A percentile compares a stretch with the other conserved stretches of the same genome.
phyloP scores from a whole-genome alignment of 2,329 filamentous ascomycete genomes.

The Dothistroma septosporum region DNA sequence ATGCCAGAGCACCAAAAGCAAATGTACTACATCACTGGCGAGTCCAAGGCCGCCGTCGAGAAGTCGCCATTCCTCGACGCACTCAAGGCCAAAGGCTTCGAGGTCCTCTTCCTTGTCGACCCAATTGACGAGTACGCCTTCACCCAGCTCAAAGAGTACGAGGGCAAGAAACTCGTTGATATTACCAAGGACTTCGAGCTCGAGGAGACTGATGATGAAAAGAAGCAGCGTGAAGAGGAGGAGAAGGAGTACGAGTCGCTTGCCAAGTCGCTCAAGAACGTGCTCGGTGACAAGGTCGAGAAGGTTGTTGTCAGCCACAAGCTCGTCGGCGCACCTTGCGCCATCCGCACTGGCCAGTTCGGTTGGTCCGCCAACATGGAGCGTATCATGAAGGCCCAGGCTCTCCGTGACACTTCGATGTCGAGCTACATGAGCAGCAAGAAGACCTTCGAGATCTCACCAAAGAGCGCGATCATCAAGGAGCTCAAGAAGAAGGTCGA shows the following conservation, averaged over 20 bases:
- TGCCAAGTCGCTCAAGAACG: slow-evolving; percentile 97
- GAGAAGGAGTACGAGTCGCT: slow-evolving; percentile 97
- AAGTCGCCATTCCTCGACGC: slow-evolving; percentile 99
- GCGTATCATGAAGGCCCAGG: slow-evolving; percentile 99
- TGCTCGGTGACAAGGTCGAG: slow-evolving; percentile 98
- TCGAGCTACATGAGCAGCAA: slow-evolving; percentile 99
- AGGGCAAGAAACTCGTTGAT: slow-evolving; percentile 99
- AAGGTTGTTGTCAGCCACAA: slow-evolving; percentile 99
- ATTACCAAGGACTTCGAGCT: slow-evolving; percentile 99
- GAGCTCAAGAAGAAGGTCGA: slow-evolving; percentile 99
- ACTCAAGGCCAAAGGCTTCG: slow-evolving; percentile 98
- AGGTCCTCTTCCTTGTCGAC: slow-evolving; percentile 98
- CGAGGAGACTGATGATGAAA: slow-evolving; percentile 99
- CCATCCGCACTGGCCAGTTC: slow-evolving; percentile 98
- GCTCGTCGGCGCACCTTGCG: slow-evolving; percentile 88
- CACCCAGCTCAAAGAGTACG: slow-evolving; percentile 99
- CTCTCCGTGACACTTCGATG: slow-evolving; percentile 99
- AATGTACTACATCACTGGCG: slow-evolving; percentile 99
- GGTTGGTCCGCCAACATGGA: slow-evolving; percentile 99
- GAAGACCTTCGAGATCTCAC: slow-evolving; percentile 99
- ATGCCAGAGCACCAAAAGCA: slow-evolving; percentile 99
- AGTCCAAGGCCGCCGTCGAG: slow-evolving; percentile 95
- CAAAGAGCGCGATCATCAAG: slow-evolving; percentile 94
- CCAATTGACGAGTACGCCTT: slow-evolving; percentile 99
- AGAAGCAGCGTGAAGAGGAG: slow-evolving; percentile 87